Evolutionary conservation across 768 basidiomycete genomes (phyloP), one percentile per base, ranked within the genome.

Genomic region (Suillus weaverae): DNA sequence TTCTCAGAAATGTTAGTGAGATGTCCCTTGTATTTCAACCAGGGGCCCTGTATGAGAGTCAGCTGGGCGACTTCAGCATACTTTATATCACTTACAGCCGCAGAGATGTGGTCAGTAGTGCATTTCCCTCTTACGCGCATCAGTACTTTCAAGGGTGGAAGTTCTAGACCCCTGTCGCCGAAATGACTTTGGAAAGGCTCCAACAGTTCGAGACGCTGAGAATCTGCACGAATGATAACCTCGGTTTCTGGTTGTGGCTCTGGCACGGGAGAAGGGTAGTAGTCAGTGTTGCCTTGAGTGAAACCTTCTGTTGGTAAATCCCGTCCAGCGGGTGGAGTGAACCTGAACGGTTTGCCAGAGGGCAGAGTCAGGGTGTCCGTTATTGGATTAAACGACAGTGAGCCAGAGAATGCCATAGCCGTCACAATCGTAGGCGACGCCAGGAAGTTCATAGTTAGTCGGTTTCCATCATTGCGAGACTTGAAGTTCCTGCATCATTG

Each of bases 1-100:
- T 99, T 99, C 78, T 98, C 94, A 4, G 96, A 95, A 66, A 98
- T 97, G 74, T 98, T 98, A 38, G 91, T 90, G 46, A 99, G 81
- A 79, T 99, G 96, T 0, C 94, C 97, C 76, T 99, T 99, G 82
- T 97, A 99, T 81, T 98, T 98, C 68, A 99, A 80, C 97, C 97
- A 99, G 39, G 95, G 94, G 3, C 97, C 97, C 91, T 93, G 71
- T 30, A 62, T 51, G 65, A 30, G 46, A 66, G 11, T 59, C 20
- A 59, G 57, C 30, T 41, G 26, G 26, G 30, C 39, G 18, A 57
- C 9, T 39, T 20, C 2, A 30, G 56, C 10, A 20, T 10, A 32
- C 18, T 41, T 4, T 6, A 41, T 32, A 18, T 6, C 20, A 79
- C 88, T 60, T 70, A 92, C 92, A 38, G 97, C 97, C 44, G 97